Conservation (phyloP, 306 rosid species). For the apple (Malus domestica) region DNA sequence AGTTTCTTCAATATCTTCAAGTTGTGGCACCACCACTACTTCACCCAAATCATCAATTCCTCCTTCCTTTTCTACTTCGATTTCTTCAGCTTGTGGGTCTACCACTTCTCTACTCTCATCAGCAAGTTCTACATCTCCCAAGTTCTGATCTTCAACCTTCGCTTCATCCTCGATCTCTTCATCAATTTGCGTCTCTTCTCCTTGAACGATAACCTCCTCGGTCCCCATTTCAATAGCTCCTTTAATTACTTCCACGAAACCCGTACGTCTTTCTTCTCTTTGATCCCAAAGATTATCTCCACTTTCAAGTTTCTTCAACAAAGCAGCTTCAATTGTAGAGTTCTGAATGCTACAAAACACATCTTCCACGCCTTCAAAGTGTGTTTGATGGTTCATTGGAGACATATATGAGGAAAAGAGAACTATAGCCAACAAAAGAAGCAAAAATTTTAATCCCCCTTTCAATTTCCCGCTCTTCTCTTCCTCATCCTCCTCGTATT, state of each 20-base stretch:
- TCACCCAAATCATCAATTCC: constrained; percentile 6
- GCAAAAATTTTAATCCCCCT: constrained; percentile 13
- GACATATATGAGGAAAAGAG: constrained; percentile 12
- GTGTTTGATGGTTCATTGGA: constrained; percentile 17
- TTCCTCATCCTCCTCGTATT: constrained; percentile 17
- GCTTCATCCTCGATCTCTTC: constrained; percentile 8
- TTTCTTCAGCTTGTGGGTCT: constrained; percentile 5
- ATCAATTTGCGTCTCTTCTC: background rate
- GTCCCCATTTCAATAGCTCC: background rate
- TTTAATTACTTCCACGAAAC: background rate
- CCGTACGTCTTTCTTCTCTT: background rate
- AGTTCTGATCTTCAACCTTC: constrained; percentile 6
- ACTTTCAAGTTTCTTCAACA: background rate
- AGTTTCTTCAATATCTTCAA: background rate
- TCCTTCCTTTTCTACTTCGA: background rate
- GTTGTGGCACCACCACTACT: background rate
- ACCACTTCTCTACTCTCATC: background rate
- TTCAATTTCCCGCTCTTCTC: constrained; percentile 15
- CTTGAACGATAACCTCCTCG: background rate
- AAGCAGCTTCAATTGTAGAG: constrained; percentile 7
- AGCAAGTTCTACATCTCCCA: background rate
- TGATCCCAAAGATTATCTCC: constrained; percentile 6
- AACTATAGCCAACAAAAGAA: constrained; percentile 11
- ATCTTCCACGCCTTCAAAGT: background rate
- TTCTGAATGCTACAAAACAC: constrained; percentile 16